Base-by-base conservation (phyloP, 306 rosid species). In the Sicyos baderoa region DNA sequence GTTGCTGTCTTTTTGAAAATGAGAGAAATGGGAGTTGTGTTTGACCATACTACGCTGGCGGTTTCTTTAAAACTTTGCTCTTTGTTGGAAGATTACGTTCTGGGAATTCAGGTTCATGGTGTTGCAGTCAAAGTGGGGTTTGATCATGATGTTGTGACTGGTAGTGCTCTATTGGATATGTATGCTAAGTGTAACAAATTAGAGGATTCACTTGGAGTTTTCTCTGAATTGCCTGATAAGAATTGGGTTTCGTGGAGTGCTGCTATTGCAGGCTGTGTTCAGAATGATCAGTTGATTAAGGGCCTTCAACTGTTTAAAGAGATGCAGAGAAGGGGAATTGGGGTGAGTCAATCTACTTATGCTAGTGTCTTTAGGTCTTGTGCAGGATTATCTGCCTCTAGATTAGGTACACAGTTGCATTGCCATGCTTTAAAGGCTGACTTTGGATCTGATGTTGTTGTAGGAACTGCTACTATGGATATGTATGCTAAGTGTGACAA, bases 191-290 rank as follows among this genome's bases (percentile, higher is more conserved):
- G 89, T 84, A 82, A 74, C 71, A 74, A 73, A 29, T 63, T 86
- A 22, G 80, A 81, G 49, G 52, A 75, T 76, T 83, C 96, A 57
- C 78, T 79, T 62, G 70, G 11, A 75, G 85, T 85, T 76, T 91
- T 91, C 60, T 6, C 6, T 25, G 84, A 81, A 72, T 61, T 91
- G 54, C 88, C 91, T 3, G 88, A 77, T 51, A 84, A 81, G 74
- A 91, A 88, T 75, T 84, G 76, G 83, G 87, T 91, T 2, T 83
- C 89, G 27, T 91, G 97, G 97, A 84, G 89, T 42, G 88, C 97
- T 37, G 68, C 83, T 7, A 91, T 88, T 78, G 97, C 97, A 15
- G 96, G 91, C 12, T 84, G 81, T 72, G 94, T 85, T 74, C 94
- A 84, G 78, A 91, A 88, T 74, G 82, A 81, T 56, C 78, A 61